Conservation (phyloP, 306 rosid species). For the Canavalia ensiformis region DNA sequence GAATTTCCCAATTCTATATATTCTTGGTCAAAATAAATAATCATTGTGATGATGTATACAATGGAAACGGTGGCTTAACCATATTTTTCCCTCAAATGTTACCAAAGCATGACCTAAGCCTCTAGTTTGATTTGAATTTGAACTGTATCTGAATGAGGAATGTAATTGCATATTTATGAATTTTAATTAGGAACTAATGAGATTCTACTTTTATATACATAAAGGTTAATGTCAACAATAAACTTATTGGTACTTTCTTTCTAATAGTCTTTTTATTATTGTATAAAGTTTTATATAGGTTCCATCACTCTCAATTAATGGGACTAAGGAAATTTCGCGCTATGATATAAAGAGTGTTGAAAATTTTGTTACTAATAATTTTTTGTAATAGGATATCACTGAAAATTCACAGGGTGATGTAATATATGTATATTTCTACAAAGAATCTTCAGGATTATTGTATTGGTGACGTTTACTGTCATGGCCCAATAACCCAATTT, state of each 20-base stretch:
- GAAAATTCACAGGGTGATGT: slow-evolving; percentile 43
- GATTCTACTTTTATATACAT: not conserved
- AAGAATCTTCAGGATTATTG: slow-evolving; percentile 51
- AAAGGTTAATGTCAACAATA: not conserved
- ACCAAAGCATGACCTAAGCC: slow-evolving; percentile 40
- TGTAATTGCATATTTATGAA: slow-evolving; percentile 25
- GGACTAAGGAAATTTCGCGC: not conserved
- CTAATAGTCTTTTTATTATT: not conserved
- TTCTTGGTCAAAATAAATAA: slow-evolving; percentile 45
- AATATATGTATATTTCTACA: slow-evolving; percentile 27
- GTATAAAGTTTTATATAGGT: not conserved
- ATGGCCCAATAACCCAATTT: slow-evolving; percentile 49
- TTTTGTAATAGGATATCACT: slow-evolving; percentile 43
- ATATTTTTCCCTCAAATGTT: slow-evolving; percentile 22
- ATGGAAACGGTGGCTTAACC: slow-evolving; percentile 11
- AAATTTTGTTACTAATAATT: slow-evolving; percentile 4
- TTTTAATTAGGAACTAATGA: slow-evolving; percentile 17
- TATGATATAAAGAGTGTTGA: not conserved
- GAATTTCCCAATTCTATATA: slow-evolving; percentile 31
- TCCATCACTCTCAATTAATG: not conserved
- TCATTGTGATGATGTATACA: not conserved
- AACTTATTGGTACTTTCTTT: no score
- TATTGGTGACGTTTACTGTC: slow-evolving; percentile 48
- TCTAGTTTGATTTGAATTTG: slow-evolving; percentile 18
- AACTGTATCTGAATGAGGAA: slow-evolving; percentile 11